Conservation (phyloP, 805 yeast genomes). For the Vanderwaltozyma yarrowii region DNA sequence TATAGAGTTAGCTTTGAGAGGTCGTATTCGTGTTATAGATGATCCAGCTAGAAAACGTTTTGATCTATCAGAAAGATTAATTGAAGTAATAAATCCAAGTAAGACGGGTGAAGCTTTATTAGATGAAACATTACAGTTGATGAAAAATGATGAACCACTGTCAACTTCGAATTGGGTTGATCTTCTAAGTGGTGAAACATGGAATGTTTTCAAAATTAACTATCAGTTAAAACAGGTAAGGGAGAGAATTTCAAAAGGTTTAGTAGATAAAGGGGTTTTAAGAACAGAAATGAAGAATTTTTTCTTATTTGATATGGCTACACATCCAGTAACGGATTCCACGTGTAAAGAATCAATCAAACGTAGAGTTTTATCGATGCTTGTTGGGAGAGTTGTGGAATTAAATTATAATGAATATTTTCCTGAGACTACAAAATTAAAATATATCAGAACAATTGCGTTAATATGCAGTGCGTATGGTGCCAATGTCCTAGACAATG, state of each 20-base stretch:
- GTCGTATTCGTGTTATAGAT: constrained; percentile 75
- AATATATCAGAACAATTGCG: constrained; percentile 65
- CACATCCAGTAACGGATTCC: constrained; percentile 89
- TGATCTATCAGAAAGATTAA: constrained; percentile 74
- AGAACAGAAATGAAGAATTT: constrained; percentile 94
- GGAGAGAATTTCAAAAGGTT: constrained; percentile 89
- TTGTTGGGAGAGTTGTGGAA: constrained; percentile 62
- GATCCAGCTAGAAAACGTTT: constrained; percentile 87
- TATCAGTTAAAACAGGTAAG: constrained; percentile 96
- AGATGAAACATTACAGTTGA: constrained; percentile 85
- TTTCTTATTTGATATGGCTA: constrained; percentile 93
- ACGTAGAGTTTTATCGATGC: constrained; percentile 55
- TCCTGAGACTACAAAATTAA: constrained; percentile 56
- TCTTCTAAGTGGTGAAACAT: constrained; percentile 85
- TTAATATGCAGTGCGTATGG: constrained; percentile 87
- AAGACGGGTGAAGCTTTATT: constrained; percentile 91
- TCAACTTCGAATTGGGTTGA: constrained; percentile 89
- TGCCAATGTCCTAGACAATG: constrained; percentile 91
- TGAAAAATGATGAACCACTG: constrained; percentile 73
- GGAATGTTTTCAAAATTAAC: constrained; percentile 90
- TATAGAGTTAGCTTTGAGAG: constrained; percentile 84
- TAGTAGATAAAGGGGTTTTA: constrained; percentile 91
- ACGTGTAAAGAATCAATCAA: constrained; percentile 73
- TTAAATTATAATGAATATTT: constrained; percentile 51
- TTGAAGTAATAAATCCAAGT: constrained; percentile 75